Evolutionary conservation across 2,329 filamentous ascomycete species (phyloP).

Genomic region (Fusarium setosum): DNA sequence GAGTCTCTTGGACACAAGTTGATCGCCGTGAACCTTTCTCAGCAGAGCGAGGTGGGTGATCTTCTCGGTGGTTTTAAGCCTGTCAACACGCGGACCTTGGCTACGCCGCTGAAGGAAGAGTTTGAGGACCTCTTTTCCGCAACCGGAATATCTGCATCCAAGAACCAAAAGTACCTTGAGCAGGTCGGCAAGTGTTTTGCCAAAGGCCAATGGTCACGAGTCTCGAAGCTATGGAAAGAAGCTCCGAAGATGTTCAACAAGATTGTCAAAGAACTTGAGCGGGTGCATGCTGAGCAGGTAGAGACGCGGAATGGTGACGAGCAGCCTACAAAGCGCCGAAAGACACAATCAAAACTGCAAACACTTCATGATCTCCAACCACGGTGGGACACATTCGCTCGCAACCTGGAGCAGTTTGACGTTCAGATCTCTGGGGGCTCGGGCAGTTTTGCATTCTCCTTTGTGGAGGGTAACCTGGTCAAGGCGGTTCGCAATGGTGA

Average conservation of each 20-base stretch:
- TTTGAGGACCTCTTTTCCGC: conserved; percentile 90
- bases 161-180: conserved; percentile 88
- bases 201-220: conserved; percentile 87
- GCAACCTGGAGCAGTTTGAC: conserved; percentile 81
- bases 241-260: conserved; percentile 88
- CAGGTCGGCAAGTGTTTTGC: conserved; percentile 83
- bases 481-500: conserved; percentile 96
- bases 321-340: conserved; percentile 77
- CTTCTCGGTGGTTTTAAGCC: conserved; percentile 96
- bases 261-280: conserved; percentile 68
- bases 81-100: conserved; percentile 87
- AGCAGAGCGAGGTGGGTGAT: conserved; percentile 98
- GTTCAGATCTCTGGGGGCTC: conserved; percentile 79
- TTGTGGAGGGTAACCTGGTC: conserved; percentile 95
- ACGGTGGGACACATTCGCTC: conserved; percentile 85
- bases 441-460: conserved; percentile 89
- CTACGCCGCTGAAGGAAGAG: conserved; percentile 90
- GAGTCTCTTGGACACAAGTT: conserved; percentile 86
- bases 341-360: conserved; percentile 74
- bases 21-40: conserved; percentile 93
- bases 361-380: conserved; percentile 67
- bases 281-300: conserved; percentile 54
- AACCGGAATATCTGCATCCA: conserved; percentile 85
- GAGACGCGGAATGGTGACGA: conserved; percentile 49
- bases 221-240: conserved; percentile 88